Evolutionary conservation across 768 basidiomycete genomes (phyloP), one percentile per base, ranked within the genome.

Genomic region (Porpolomopsis calyptriformis): DNA sequence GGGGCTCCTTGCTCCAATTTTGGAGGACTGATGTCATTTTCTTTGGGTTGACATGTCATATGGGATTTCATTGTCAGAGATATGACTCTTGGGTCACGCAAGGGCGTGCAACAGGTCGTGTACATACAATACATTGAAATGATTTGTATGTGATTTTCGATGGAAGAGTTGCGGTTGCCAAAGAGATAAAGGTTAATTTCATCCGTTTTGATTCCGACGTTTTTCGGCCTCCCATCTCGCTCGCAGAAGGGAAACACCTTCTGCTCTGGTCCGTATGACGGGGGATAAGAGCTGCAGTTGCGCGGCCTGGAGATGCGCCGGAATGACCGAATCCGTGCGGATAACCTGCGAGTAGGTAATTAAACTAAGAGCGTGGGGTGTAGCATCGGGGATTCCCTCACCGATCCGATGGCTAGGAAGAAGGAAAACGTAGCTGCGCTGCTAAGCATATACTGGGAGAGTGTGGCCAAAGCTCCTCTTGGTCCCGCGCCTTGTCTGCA

Each of bases 361-460:
- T n/a, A n/a, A n/a, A n/a, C n/a, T n/a, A n/a, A n/a, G n/a, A n/a
- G n/a, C n/a, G n/a, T n/a, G n/a, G 7, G 10, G 36, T 16, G 23
- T n/a, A 43, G 26, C 31, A n/a, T 6, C 7, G 24, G 24, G 35
- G 25, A n/a, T 10, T 18, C 22, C 31, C 80, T 56, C 58, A 93
- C 91, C 24, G 91, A 91, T 58, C 90, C 86, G 57, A 96, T 88
- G 33, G 90, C 78, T 50, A 98, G 81, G 81, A 98, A 98, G 70
- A 97, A 97, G 2, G 83, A 84, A 63, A 99, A 98, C 0, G 94
- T 96, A 6, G 93, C 93, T 4, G 89, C 94, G 55, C 94, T 98
- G 57, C 88, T 89, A 23, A 97, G 77, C 96, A 99, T 99, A 64
- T 97, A 98, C 57, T 93, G 90, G 11, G 93, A 94, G 42, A 99